Conservation (phyloP, 2,329 filamentous ascomycete genomes). For the Trichoderma gracile region DNA sequence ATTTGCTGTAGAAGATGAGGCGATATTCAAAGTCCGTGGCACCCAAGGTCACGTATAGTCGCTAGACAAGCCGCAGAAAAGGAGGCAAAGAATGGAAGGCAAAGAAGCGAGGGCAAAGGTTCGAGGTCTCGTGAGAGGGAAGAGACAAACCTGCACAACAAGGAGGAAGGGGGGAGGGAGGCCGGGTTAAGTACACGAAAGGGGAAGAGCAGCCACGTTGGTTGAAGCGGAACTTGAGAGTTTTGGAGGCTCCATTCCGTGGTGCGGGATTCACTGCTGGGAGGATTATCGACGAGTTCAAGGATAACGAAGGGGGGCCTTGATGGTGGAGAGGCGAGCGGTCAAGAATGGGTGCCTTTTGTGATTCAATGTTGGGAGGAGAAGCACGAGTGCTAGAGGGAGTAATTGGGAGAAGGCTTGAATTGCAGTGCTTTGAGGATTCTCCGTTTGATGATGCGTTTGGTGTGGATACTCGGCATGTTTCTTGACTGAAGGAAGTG, state of each 20-base stretch:
- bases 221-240: neutral
- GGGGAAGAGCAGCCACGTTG: neutral
- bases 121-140: neutral
- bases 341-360: slow-evolving; percentile 11
- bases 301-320: neutral
- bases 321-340: neutral
- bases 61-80: neutral
- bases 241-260: neutral
- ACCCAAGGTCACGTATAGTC: neutral
- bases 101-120: neutral
- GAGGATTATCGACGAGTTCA: neutral
- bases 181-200: neutral
- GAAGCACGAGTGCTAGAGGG: neutral
- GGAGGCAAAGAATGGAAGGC: no score
- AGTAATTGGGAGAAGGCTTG: neutral
- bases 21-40: neutral
- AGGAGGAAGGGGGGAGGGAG: neutral
- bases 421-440: neutral
- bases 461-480: neutral
- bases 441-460: neutral
- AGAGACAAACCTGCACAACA: neutral
- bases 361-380: slow-evolving; percentile 22
- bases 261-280: slow-evolving; percentile 21
- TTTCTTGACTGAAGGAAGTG: neutral
- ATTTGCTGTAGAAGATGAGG: neutral